These are phyloP conservation scores for Nothophaeocryptopus gaeumannii DNA, from an alignment of 2,329 filamentous ascomycete species.

Conservation along the genomic window DNA sequence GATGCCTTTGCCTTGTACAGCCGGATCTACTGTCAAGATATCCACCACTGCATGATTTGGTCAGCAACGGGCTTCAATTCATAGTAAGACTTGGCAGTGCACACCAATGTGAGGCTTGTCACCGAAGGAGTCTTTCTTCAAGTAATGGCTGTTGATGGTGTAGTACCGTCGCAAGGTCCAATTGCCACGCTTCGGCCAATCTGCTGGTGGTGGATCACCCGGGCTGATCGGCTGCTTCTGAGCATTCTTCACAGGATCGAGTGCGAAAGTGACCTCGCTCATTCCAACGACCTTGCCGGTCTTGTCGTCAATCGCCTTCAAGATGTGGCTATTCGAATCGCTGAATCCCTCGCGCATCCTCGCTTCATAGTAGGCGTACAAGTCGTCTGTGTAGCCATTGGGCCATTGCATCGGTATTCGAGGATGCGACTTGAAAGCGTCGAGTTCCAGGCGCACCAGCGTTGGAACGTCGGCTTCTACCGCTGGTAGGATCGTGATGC, in stretches of 20 bases:
- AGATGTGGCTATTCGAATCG: slow-evolving; percentile 11
- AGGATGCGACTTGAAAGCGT: slow-evolving; percentile 28
- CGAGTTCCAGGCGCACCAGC: slow-evolving; percentile 23
- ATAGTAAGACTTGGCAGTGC: not conserved
- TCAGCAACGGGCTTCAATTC: not conserved
- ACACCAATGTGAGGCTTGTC: slow-evolving; percentile 24
- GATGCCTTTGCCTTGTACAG: slow-evolving; percentile 9
- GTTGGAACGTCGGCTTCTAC: slow-evolving; percentile 23
- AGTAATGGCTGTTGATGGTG: slow-evolving; percentile 17
- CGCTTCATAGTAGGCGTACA: slow-evolving; percentile 25
- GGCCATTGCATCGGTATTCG: slow-evolving; percentile 28
- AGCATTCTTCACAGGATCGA: slow-evolving; percentile 16
- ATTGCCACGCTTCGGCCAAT: slow-evolving; percentile 26
- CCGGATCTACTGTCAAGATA: slow-evolving; percentile 6
- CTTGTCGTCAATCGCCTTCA: slow-evolving; percentile 25
- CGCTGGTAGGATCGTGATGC: slow-evolving; percentile 18
- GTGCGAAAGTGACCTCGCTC: slow-evolving; percentile 23
- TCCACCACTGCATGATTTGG: slow-evolving; percentile 5
- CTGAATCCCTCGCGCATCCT: slow-evolving; percentile 14
- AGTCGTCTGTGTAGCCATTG: slow-evolving; percentile 23
- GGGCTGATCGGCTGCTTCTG: slow-evolving; percentile 1
- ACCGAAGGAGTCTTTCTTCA: slow-evolving; percentile 15
- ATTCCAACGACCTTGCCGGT: slow-evolving; percentile 24
- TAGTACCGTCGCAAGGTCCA: slow-evolving; percentile 25
- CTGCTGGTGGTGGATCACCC: slow-evolving; percentile 19